A percentile compares a stretch with the other conserved stretches of the same genome.
These are phyloP conservation scores for Oryza longistaminata DNA, from an alignment of 176 grass and related monocot species.

Conservation along the genomic window DNA sequence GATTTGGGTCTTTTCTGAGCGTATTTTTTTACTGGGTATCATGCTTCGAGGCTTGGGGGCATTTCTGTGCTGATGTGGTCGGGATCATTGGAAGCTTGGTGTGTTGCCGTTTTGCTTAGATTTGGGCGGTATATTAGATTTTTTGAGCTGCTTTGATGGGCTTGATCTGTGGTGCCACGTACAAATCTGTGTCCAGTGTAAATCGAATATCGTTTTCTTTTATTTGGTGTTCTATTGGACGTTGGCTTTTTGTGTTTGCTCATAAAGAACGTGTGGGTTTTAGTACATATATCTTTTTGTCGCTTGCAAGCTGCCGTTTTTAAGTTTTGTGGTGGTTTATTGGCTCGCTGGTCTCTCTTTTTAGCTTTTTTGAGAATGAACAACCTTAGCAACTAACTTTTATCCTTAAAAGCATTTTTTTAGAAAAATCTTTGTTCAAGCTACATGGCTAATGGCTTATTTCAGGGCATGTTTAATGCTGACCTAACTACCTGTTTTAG, in stretches of 20 bases:
- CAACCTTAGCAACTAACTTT: neutral
- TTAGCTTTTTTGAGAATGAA: too few relatives aligned
- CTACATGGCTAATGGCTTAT: neutral
- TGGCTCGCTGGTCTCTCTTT: neutral
- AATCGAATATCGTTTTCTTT: neutral
- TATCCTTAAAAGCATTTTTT: neutral
- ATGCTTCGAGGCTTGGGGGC: neutral
- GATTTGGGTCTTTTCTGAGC: neutral
- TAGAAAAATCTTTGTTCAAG: neutral
- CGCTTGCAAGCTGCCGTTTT: constrained; percentile 8
- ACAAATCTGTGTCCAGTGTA: neutral
- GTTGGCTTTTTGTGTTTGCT: constrained; percentile 1
- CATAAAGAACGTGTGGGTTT: neutral
- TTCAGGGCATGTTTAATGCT: neutral
- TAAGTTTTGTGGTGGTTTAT: neutral
- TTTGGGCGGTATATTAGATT: constrained; percentile 13
- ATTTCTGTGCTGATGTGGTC: neutral
- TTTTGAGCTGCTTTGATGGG: constrained; percentile 33
- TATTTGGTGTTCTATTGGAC: neutral
- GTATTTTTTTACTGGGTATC: neutral
- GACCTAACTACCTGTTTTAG: neutral
- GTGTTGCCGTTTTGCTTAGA: constrained; percentile 10
- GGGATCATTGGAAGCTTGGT: constrained; percentile 1
- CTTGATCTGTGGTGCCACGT: constrained; percentile 11
- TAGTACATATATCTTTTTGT: neutral